These are phyloP conservation scores for Theobroma cacao DNA, from an alignment of 345 rosid species.

Conservation along the genomic window DNA sequence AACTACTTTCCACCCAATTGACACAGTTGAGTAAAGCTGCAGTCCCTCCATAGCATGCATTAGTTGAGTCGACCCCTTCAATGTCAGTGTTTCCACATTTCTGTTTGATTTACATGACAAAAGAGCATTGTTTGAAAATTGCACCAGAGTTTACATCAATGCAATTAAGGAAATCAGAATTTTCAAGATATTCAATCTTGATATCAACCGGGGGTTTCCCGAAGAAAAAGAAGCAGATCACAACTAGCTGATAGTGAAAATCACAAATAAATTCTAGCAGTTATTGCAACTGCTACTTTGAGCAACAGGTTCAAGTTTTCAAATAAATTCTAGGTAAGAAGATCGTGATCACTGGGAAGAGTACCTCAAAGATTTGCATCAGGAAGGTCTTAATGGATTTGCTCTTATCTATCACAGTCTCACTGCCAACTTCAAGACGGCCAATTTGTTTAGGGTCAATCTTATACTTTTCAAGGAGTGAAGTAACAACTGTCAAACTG, in stretches of 20 bases:
- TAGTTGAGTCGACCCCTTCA: constrained; percentile 97
- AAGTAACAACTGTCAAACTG: constrained; percentile 88
- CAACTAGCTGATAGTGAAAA: background rate
- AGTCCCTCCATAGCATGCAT: constrained; percentile 99
- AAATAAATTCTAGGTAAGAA: background rate
- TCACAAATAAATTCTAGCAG: background rate
- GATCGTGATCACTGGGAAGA: background rate
- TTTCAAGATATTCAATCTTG: background rate
- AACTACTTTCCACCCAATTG: constrained; percentile 97
- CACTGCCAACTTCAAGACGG: constrained; percentile 98
- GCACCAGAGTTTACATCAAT: background rate
- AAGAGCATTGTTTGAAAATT: background rate
- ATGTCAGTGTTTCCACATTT: constrained; percentile 91
- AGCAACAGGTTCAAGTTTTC: background rate
- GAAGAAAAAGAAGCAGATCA: background rate
- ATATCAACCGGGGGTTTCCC: background rate
- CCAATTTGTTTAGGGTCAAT: constrained; percentile 94
- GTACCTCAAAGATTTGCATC: constrained; percentile 99
- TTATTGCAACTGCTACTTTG: background rate
- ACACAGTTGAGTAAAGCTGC: constrained; percentile 97
- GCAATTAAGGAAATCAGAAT: background rate
- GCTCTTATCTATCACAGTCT: constrained; percentile 99
- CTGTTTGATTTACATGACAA: constrained; percentile 46
- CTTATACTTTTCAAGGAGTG: constrained; percentile 87
- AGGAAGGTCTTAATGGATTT: constrained; percentile 97